Percentiles rank a stretch among this genome's conserved stretches.
Conservation (phyloP, 176 grass and related monocot species). For the Oryza glaberrima region DNA sequence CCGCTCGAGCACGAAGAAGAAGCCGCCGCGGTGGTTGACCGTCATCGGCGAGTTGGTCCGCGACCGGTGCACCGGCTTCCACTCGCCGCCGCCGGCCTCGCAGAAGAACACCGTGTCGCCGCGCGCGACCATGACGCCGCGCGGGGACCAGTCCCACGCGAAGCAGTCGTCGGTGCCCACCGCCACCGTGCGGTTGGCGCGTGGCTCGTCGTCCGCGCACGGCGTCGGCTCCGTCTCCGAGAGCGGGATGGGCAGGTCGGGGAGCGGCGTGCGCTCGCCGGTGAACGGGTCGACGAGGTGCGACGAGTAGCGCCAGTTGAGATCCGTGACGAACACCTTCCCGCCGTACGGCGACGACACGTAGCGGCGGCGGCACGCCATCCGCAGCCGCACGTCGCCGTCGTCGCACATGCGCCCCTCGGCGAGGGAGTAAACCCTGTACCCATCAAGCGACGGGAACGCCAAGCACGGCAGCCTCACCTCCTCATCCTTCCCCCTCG, state of each 20-base stretch:
- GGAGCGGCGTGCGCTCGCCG: conserved; percentile 25
- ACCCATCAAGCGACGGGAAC: conserved; percentile 32
- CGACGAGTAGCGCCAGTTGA: conserved; percentile 36
- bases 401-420: not conserved
- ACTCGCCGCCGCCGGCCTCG: not conserved
- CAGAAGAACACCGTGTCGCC: conserved; percentile 52
- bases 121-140: conserved; percentile 21
- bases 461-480: conserved; percentile 9
- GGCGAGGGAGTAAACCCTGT: conserved; percentile 1
- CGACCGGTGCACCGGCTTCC: conserved; percentile 35
- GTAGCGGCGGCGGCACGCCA: conserved; percentile 14
- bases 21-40: conserved; percentile 33
- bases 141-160: conserved; percentile 53
- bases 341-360: conserved; percentile 30
- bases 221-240: conserved; percentile 31
- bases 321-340: conserved; percentile 30
- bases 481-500: not conserved
- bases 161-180: conserved; percentile 31
- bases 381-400: not conserved
- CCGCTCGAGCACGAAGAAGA: conserved; percentile 39
- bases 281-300: conserved; percentile 43
- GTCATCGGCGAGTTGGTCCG: conserved; percentile 20
- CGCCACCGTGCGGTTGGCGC: too few relatives aligned
- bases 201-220: not conserved
- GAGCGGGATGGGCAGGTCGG: conserved; percentile 40